Evolutionary conservation across 1,139 yeast genomes (phyloP).

Genomic region (Hansenula lynferdii): DNA sequence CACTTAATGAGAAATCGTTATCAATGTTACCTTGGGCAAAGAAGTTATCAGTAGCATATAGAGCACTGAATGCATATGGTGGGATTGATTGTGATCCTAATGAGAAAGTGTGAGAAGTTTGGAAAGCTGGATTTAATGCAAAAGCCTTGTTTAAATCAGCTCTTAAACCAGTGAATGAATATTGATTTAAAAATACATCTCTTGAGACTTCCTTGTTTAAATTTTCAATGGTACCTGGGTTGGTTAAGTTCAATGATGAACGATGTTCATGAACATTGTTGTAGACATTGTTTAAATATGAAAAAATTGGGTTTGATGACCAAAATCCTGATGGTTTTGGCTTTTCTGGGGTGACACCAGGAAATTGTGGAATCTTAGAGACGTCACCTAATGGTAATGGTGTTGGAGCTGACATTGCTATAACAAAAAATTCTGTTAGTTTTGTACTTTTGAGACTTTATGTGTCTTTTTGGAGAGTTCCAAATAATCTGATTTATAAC

Average conservation of each 20-base stretch:
- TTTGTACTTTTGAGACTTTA: background rate
- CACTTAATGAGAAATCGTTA: constrained; percentile 79
- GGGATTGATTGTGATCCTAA: constrained; percentile 87
- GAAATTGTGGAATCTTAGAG: constrained; percentile 51
- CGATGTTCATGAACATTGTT: constrained; percentile 73
- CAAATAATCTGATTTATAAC: background rate
- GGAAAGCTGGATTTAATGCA: constrained; percentile 91
- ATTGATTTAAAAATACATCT: constrained; percentile 87
- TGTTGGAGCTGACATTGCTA: constrained; percentile 24
- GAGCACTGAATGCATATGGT: constrained; percentile 86
- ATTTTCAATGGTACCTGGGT: constrained; percentile 96
- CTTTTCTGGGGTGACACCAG: constrained; percentile 44
- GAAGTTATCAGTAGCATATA: constrained; percentile 82
- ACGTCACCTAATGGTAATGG: constrained; percentile 44
- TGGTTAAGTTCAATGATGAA: constrained; percentile 70
- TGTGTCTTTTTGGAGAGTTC: background rate
- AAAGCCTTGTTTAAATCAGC: constrained; percentile 96
- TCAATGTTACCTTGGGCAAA: constrained; percentile 92
- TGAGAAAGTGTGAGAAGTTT: constrained; percentile 91
- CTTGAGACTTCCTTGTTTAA: constrained; percentile 88
- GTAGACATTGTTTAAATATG: constrained; percentile 76
- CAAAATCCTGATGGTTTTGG: constrained; percentile 52
- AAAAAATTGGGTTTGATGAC: constrained; percentile 83
- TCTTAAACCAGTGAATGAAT: constrained; percentile 92
- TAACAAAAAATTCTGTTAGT: constrained; percentile 4